phyloP scores from a whole-genome alignment of 1,284 basidiomycete species.

The Trametes polyzona region DNA sequence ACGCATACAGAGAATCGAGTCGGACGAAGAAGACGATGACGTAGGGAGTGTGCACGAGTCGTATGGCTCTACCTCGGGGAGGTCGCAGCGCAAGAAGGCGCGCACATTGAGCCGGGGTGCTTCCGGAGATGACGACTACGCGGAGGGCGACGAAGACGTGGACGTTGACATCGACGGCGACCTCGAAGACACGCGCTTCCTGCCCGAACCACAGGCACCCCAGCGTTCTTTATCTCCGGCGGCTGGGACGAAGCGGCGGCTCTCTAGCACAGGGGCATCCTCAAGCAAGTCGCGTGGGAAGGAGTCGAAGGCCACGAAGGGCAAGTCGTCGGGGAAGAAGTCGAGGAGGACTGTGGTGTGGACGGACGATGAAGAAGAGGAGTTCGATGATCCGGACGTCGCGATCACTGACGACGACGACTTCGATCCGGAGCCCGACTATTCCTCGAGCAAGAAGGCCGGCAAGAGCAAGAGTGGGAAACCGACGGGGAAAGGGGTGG shows the following conservation, averaged over 20 bases:
- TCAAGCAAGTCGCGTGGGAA: constrained; percentile 17
- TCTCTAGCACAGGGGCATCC: constrained; percentile 5
- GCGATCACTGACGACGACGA: constrained; percentile 27
- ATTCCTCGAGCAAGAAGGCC: constrained; percentile 17
- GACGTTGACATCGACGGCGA: constrained; percentile 32
- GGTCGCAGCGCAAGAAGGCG: constrained; percentile 22
- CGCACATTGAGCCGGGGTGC: constrained; percentile 9
- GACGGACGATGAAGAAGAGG: constrained; percentile 30
- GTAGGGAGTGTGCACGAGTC: constrained; percentile 4
- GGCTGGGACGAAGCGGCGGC: constrained; percentile 4
- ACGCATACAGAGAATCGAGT: constrained; percentile 26
- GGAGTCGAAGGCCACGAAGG: constrained; percentile 12
- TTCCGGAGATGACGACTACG: constrained; percentile 17
- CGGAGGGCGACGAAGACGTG: constrained; percentile 28
- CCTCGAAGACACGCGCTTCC: constrained; percentile 28
- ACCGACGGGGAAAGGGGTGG: constrained; percentile 26
- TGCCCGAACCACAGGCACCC: constrained; percentile 12
- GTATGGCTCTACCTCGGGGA: constrained; percentile 6
- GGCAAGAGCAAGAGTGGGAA: constrained; percentile 22
- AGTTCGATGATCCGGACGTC: constrained; percentile 18
- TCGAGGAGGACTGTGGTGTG: constrained; percentile 25
- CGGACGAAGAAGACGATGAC: constrained; percentile 23
- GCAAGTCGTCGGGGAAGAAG: constrained; percentile 23
- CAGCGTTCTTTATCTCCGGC: constrained; percentile 23
- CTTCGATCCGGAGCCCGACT: constrained; percentile 28